phyloP scores from a whole-genome alignment of 495 filamentous ascomycete species.

The Talaromyces stipitatus region DNA sequence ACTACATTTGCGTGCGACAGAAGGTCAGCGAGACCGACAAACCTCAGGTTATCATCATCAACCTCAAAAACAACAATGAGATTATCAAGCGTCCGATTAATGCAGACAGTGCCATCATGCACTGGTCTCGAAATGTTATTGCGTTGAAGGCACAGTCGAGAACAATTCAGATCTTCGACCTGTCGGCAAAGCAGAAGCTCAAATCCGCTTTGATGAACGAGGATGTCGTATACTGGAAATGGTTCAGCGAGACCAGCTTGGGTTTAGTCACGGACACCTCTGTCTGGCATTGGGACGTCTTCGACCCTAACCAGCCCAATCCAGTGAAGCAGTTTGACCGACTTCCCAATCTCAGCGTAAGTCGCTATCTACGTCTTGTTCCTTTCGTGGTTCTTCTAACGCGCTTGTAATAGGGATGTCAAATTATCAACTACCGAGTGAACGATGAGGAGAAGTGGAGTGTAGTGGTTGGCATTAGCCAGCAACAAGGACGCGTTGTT shows the following conservation, averaged over 20 bases:
- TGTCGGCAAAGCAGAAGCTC: conserved; percentile 81
- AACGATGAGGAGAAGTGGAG: conserved; percentile 97
- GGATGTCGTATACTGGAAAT: conserved; percentile 98
- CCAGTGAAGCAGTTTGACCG: conserved; percentile 90
- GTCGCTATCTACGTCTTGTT: conserved; percentile 19
- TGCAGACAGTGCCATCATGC: conserved; percentile 99
- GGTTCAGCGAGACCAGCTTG: conserved; percentile 81
- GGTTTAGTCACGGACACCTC: conserved; percentile 83
- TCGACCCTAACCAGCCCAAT: conserved; percentile 64
- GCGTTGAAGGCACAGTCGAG: conserved; percentile 85
- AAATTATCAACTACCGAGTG: conserved; percentile 99
- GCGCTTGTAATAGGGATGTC: conserved; percentile 59
- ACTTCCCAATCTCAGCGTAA: conserved; percentile 77
- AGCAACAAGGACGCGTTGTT: conserved; percentile 85
- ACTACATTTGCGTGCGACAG: conserved; percentile 91
- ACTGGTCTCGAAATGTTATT: conserved; percentile 93
- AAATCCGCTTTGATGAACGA: conserved; percentile 94
- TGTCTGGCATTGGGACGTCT: conserved; percentile 97
- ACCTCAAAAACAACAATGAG: conserved; percentile 92
- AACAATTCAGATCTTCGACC: conserved; percentile 96
- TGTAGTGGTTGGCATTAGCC: conserved; percentile 92
- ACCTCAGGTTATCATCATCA: conserved; percentile 92
- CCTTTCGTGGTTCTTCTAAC: not conserved
- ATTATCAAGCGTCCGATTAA: conserved; percentile 92
- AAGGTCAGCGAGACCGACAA: conserved; percentile 70